Evolutionary conservation across 2,329 filamentous ascomycete species (phyloP).

Genomic region (Erysiphe pulchra): DNA sequence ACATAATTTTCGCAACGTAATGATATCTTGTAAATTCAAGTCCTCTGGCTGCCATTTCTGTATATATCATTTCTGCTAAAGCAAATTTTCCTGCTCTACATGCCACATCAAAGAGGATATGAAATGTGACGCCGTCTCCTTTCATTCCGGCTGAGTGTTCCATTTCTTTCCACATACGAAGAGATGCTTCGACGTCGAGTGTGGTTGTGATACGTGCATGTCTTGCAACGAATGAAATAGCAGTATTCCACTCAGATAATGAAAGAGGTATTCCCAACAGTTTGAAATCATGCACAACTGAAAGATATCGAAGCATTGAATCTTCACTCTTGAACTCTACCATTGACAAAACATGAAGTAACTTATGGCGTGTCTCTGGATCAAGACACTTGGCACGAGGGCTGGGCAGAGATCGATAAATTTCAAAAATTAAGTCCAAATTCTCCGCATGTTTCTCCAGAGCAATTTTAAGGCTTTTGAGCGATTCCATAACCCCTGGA

Average conservation of each 20-base stretch:
- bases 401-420: slow-evolving; percentile 14
- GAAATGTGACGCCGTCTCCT: slow-evolving; percentile 64
- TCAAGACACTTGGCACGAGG: slow-evolving; percentile 12
- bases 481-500: slow-evolving; percentile 4
- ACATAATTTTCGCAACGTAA: slow-evolving; percentile 60
- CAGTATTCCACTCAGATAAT: slow-evolving; percentile 54
- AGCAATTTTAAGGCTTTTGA: slow-evolving; percentile 7
- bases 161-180: slow-evolving; percentile 76
- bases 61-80: slow-evolving; percentile 62
- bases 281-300: slow-evolving; percentile 62
- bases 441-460: slow-evolving; percentile 6
- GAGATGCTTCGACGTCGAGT: slow-evolving; percentile 36
- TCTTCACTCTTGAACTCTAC: slow-evolving; percentile 15
- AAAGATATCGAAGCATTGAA: slow-evolving; percentile 60
- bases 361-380: slow-evolving; percentile 8
- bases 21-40: slow-evolving; percentile 53
- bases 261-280: slow-evolving; percentile 42
- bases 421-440: slow-evolving; percentile 11
- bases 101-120: slow-evolving; percentile 73
- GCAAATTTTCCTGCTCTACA: slow-evolving; percentile 63
- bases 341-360: slow-evolving; percentile 11
- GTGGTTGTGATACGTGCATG: slow-evolving; percentile 34
- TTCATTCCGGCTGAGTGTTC: slow-evolving; percentile 40
- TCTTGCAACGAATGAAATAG: slow-evolving; percentile 52
- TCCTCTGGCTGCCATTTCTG: slow-evolving; percentile 50